phyloP scores from a whole-genome alignment of 1,284 basidiomycete species.

The Pseudozyma tsukubaensis region DNA sequence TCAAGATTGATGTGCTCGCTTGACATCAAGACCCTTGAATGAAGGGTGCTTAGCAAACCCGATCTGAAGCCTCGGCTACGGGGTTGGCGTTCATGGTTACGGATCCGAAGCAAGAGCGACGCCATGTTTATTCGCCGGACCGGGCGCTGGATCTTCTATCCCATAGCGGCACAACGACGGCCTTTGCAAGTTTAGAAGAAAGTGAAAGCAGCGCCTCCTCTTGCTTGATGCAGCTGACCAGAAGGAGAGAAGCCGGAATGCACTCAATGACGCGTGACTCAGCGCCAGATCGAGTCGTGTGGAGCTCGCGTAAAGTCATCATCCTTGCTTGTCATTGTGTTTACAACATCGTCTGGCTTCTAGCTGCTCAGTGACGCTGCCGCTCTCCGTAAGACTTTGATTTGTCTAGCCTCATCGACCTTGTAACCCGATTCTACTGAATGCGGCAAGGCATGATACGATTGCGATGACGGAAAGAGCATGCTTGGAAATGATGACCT shows the following conservation, averaged over 20 bases:
- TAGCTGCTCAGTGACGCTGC: background rate
- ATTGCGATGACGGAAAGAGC: background rate
- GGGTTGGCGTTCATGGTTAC: slow-evolving; percentile 11
- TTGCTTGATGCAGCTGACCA: slow-evolving; percentile 20
- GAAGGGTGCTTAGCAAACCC: slow-evolving; percentile 38
- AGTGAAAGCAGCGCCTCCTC: background rate
- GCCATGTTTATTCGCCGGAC: background rate
- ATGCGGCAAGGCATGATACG: background rate
- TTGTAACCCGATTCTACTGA: no score
- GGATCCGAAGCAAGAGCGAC: slow-evolving; percentile 1
- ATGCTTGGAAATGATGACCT: no score
- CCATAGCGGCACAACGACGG: no score
- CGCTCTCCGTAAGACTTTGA: background rate
- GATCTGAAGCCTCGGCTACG: slow-evolving; percentile 43
- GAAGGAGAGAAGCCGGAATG: slow-evolving; percentile 3
- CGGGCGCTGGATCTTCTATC: background rate
- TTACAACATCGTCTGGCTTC: background rate
- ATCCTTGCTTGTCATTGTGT: background rate
- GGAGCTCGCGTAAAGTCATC: slow-evolving; percentile 15
- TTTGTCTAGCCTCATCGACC: background rate
- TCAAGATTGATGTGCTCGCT: background rate
- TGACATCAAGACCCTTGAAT: slow-evolving; percentile 13
- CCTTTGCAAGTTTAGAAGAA: no score
- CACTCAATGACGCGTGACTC: slow-evolving; percentile 12
- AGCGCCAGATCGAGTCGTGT: slow-evolving; percentile 5